Base-by-base conservation (phyloP, 2,329 filamentous ascomycete species). In the Lojkania enalia region DNA sequence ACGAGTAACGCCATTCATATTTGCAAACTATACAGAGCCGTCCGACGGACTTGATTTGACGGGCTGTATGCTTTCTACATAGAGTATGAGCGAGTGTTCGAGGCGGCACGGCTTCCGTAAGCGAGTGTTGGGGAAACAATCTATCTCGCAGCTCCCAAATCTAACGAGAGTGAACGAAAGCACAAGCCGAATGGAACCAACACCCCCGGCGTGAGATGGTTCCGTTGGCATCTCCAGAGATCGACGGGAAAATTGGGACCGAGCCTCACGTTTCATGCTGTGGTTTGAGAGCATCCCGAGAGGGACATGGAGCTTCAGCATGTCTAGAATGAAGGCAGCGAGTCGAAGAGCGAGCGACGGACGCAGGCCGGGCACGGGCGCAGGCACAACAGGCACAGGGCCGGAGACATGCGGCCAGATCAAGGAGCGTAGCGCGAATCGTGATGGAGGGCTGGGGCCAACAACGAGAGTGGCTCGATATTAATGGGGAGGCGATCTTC, bases 401-500 rank as follows among this genome's bases (percentile, higher is more conserved):
- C 12, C 14, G 35, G 16, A 23, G 20, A 21, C 16, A 38, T 4
- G 35, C 15, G 35, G 20, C 5, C 14, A 38, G 35, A 16, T 13
- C 7, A 14, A 30, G 20, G 23, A 39, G 9, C 15, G 7, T 16
- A 11, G 30, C 16, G 15, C 33, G 18, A n/a, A 20, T 21, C 5
- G 33, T 11, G 32, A 39, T 46, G 40, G 32, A n/a, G 37, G 5
- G 27, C n/a, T 29, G 11, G 19, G 7, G 27, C 5, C 18, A 25
- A 29, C 30, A 41, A 40, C 20, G 35, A 49, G 42, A 52, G 49
- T 61, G 46, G 46, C 49, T 51, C 48, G 54, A 59, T 54, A 58
- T 60, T 58, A 46, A 55, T 53, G 41, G 43, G 37, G 42, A 38
- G 49, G 46, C 41, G 45, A 57, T 58, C 44, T 51, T 45, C 54